Percentiles rank a stretch among this genome's conserved stretches.
These are phyloP conservation scores for Chamaecyparis obtusa DNA, from an alignment of 75 land plant genomes.

Conservation along the genomic window DNA sequence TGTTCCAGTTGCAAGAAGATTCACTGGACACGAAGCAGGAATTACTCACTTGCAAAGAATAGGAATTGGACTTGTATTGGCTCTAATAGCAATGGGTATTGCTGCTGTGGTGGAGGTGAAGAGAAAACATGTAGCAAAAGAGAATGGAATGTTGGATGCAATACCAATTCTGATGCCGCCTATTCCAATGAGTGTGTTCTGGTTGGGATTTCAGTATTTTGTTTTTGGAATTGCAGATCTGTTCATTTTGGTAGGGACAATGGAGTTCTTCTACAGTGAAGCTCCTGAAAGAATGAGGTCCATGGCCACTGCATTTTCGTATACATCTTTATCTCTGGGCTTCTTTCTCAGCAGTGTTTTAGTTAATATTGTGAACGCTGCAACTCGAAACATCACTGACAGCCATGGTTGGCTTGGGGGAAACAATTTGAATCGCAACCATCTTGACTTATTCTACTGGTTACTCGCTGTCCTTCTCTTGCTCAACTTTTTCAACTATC, in stretches of 20 bases:
- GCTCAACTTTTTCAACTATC: slow-evolving; percentile 30
- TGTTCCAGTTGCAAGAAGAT: slow-evolving; percentile 50
- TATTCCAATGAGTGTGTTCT: slow-evolving; percentile 19
- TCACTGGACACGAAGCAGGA: slow-evolving; percentile 55
- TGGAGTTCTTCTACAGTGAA: slow-evolving; percentile 38
- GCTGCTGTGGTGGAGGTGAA: slow-evolving; percentile 9
- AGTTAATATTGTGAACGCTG: slow-evolving; percentile 28
- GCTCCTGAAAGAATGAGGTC: slow-evolving; percentile 43
- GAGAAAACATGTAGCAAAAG: slow-evolving; percentile 2
- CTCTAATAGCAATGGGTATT: not conserved
- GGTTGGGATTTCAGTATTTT: slow-evolving; percentile 24
- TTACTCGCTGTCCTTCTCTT: slow-evolving; percentile 30
- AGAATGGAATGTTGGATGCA: slow-evolving; percentile 22
- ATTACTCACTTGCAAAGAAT: slow-evolving; percentile 44
- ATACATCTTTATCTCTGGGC: slow-evolving; percentile 37
- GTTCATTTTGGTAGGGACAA: slow-evolving; percentile 11
- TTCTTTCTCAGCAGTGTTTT: slow-evolving; percentile 25
- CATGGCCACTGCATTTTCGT: slow-evolving; percentile 34
- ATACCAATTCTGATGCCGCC: not conserved
- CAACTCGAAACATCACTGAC: not conserved
- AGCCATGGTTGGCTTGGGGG: slow-evolving; percentile 29
- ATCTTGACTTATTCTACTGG: slow-evolving; percentile 55
- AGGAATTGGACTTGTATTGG: not conserved
- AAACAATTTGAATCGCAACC: slow-evolving; percentile 44
- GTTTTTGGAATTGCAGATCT: slow-evolving; percentile 12